Evolutionary conservation across 208 protist genomes (phyloP).

Genomic region (Crithidia brevicula): DNA sequence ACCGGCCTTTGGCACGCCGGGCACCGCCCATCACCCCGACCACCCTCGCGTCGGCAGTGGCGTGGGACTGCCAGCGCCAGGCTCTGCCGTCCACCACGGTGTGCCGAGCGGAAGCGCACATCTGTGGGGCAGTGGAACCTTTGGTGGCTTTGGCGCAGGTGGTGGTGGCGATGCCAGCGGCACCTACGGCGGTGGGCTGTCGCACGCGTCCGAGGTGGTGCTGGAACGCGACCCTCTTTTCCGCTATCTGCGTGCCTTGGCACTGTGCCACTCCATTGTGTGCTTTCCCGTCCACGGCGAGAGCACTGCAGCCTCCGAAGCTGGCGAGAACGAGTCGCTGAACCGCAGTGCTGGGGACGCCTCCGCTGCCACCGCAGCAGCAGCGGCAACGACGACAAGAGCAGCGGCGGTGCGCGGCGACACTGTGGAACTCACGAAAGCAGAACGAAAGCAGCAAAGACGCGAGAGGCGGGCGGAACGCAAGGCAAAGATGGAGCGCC

Average conservation of each 20-base stretch:
- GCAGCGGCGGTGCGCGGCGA: too few relatives aligned
- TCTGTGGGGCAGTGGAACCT: slow-evolving; percentile 18
- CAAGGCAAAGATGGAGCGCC: neutral
- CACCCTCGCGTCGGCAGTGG: slow-evolving; percentile 3
- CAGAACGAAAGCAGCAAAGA: neutral
- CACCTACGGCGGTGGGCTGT: too few relatives aligned
- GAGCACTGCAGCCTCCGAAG: neutral
- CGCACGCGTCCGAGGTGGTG: slow-evolving; percentile 31
- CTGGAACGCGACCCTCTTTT: slow-evolving; percentile 59
- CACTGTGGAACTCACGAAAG: neutral
- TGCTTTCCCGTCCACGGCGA: slow-evolving; percentile 52
- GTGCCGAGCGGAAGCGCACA: slow-evolving; percentile 5
- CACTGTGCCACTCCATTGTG: slow-evolving; percentile 83
- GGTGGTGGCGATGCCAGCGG: slow-evolving; percentile 8
- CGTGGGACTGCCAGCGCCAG: neutral
- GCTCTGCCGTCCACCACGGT: neutral
- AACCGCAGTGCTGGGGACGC: neutral
- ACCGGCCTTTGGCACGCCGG: neutral
- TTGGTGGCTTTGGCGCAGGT: too few relatives aligned
- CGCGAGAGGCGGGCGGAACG: neutral
- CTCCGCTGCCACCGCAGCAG: neutral
- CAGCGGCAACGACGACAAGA: neutral
- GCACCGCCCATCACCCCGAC: neutral
- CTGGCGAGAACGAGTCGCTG: neutral
- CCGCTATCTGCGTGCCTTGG: slow-evolving; percentile 67